phyloP scores from a whole-genome alignment of 2,329 filamentous ascomycete species.

The Macrophomina phaseolina region DNA sequence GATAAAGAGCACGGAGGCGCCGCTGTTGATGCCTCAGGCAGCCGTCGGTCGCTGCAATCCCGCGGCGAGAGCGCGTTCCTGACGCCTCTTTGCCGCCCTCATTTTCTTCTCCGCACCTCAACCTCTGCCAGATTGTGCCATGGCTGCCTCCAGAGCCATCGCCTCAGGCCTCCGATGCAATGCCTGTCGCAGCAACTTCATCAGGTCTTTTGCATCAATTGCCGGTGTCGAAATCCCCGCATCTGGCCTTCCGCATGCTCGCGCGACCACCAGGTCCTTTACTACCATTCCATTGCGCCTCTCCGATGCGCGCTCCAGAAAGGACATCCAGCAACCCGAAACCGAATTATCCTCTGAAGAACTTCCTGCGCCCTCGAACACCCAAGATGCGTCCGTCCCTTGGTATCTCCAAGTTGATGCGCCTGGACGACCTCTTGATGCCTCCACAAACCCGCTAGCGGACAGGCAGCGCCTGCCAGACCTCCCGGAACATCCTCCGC shows the following conservation, averaged over 20 bases:
- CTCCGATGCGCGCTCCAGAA: neutral
- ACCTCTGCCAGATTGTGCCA: constrained; percentile 25
- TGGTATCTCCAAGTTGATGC: constrained; percentile 86
- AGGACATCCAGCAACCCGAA: neutral
- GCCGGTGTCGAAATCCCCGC: constrained; percentile 16
- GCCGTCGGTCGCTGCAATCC: neutral
- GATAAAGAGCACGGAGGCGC: constrained; percentile 4
- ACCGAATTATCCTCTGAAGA: neutral
- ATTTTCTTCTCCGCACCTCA: neutral
- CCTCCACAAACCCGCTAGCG: constrained; percentile 47
- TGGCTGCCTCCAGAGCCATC: constrained; percentile 35
- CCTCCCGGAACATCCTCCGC: constrained; percentile 71
- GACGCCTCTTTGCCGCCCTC: neutral
- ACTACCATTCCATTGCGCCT: constrained; percentile 12
- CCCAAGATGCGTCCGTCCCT: constrained; percentile 52
- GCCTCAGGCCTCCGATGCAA: constrained; percentile 36
- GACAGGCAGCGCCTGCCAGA: constrained; percentile 65
- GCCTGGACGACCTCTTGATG: constrained; percentile 34
- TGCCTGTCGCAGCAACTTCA: constrained; percentile 31
- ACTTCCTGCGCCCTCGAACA: neutral
- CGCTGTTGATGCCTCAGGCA: neutral
- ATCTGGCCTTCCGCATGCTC: neutral
- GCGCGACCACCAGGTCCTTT: constrained; percentile 19
- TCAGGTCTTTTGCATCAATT: constrained; percentile 9
- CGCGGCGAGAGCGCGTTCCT: neutral